phyloP scores from a whole-genome alignment of 352 stramenopile genomes.

The Phytophthora sp. region DNA sequence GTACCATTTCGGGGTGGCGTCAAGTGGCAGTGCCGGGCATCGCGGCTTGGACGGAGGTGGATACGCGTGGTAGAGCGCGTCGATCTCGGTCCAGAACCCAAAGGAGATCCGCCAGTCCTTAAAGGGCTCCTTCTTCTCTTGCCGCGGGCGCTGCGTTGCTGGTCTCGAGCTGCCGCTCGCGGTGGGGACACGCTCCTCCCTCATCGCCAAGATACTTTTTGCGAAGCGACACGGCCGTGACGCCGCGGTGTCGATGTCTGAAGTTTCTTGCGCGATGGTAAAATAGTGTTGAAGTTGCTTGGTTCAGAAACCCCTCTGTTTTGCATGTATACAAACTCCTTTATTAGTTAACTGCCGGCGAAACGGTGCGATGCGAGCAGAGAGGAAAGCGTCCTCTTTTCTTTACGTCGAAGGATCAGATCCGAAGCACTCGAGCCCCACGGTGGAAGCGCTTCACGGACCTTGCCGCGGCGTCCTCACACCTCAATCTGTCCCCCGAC shows the following conservation, averaged over 20 bases:
- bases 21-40: conserved; percentile 29
- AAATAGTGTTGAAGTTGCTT: conserved; percentile 17
- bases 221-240: conserved; percentile 1
- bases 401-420: neutral
- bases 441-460: neutral
- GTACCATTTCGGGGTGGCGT: conserved; percentile 52
- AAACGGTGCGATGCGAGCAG: conserved; percentile 3
- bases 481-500: conserved; percentile 4
- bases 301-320: neutral
- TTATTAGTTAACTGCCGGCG: conserved; percentile 1
- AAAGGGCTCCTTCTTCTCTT: conserved; percentile 15
- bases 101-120: conserved; percentile 59
- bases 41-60: conserved; percentile 51
- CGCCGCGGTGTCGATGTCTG: conserved; percentile 1
- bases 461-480: neutral
- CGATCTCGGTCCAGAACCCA: conserved; percentile 63
- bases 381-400: conserved; percentile 11
- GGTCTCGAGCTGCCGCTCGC: conserved; percentile 6
- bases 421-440: neutral
- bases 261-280: conserved; percentile 1
- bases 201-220: conserved; percentile 7
- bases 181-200: neutral
- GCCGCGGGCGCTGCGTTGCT: conserved; percentile 6
- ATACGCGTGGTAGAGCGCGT: conserved; percentile 57
- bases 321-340: conserved; percentile 17